Conservation (phyloP, 352 stramenopile genomes). For the Phytophthora sp. region DNA sequence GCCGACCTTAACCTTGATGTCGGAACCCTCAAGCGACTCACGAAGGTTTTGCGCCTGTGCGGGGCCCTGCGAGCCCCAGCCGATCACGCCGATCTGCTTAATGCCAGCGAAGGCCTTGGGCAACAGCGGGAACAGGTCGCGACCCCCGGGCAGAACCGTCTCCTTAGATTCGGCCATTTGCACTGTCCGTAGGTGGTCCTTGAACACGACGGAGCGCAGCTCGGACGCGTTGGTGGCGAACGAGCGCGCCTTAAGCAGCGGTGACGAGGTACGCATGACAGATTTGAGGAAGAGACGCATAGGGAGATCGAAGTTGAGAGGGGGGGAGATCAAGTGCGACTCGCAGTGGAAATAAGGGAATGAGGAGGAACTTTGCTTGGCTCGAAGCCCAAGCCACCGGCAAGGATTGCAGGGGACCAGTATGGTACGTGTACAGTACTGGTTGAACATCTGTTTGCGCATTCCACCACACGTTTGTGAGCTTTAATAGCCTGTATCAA, state of each 20-base stretch:
- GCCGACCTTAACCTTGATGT: constrained; percentile 88
- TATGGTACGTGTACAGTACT: too few relatives aligned
- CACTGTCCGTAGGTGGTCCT: constrained; percentile 77
- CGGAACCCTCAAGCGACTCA: constrained; percentile 93
- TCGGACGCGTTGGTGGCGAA: constrained; percentile 75
- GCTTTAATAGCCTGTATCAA: too few relatives aligned
- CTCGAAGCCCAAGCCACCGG: too few relatives aligned
- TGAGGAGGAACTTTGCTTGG: constrained; percentile 28
- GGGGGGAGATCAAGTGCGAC: constrained; percentile 11
- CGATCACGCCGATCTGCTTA: constrained; percentile 97
- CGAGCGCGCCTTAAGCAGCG: constrained; percentile 50
- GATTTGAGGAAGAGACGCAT: constrained; percentile 78
- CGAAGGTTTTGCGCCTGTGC: constrained; percentile 97
- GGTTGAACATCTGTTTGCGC: too few relatives aligned
- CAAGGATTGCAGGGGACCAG: too few relatives aligned
- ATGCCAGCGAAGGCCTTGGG: constrained; percentile 96
- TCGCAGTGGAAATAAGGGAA: constrained; percentile 37
- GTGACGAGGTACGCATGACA: constrained; percentile 49
- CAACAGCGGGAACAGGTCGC: constrained; percentile 95
- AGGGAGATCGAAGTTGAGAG: not conserved
- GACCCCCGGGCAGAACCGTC: constrained; percentile 79
- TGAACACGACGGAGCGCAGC: constrained; percentile 71
- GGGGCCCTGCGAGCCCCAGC: constrained; percentile 97
- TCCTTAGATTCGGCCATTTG: constrained; percentile 78
- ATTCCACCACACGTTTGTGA: too few relatives aligned